Conservation (phyloP, 768 basidiomycete genomes). For the Paxillus rubicundulus region DNA sequence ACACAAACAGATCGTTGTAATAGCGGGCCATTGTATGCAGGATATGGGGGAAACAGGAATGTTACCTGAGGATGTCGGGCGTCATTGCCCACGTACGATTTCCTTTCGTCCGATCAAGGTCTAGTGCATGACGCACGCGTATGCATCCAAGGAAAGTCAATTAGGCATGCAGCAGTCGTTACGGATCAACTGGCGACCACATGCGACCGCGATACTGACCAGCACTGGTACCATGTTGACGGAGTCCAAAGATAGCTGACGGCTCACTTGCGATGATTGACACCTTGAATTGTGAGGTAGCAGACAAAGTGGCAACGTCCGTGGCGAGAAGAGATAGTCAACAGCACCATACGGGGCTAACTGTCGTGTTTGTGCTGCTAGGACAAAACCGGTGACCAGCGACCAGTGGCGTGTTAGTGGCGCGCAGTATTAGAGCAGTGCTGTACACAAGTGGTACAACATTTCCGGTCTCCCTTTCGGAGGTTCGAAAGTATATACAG, state of each 20-base stretch:
- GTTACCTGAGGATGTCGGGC: not conserved
- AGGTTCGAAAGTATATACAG: not conserved
- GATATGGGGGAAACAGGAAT: not conserved
- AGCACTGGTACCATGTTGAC: not conserved
- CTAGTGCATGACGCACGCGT: not conserved
- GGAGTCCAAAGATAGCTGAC: not conserved
- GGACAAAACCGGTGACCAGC: not conserved
- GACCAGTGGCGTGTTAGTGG: not conserved
- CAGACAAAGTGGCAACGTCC: not conserved
- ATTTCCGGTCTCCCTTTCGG: not conserved
- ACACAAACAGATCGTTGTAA: too few species aligned
- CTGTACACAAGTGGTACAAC: conserved; percentile 5
- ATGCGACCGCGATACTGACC: too few species aligned
- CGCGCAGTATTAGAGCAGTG: conserved; percentile 1
- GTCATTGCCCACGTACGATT: not conserved
- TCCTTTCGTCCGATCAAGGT: not conserved
- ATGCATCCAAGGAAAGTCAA: not conserved
- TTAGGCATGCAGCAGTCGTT: not conserved
- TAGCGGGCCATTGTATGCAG: too few species aligned
- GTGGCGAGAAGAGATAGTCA: not conserved
- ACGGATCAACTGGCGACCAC: not conserved
- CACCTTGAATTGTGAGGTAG: not conserved
- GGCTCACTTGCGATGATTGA: not conserved
- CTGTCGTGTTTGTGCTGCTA: not conserved
- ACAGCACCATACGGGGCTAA: not conserved